Evolutionary conservation across 306 rosid genomes (phyloP).

Genomic region (Argentina anserina): DNA sequence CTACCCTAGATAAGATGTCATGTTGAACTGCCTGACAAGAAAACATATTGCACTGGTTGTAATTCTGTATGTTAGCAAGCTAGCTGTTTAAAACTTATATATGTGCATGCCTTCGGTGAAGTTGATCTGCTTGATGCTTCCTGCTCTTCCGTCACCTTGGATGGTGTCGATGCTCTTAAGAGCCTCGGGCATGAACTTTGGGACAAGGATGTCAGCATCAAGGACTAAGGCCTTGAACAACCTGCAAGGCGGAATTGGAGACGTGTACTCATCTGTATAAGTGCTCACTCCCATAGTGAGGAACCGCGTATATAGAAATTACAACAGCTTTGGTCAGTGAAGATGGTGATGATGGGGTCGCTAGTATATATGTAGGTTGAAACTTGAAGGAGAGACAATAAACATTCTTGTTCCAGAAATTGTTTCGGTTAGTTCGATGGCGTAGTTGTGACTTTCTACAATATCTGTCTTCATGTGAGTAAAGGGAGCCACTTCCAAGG

Average conservation of each 20-base stretch:
- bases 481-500: neutral
- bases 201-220: constrained; percentile 33
- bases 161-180: constrained; percentile 19
- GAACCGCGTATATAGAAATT: neutral
- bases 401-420: neutral
- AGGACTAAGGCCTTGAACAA: constrained; percentile 37
- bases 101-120: constrained; percentile 22
- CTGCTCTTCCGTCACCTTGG: constrained; percentile 36
- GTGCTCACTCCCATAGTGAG: constrained; percentile 32
- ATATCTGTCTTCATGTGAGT: neutral
- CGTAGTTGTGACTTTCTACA: neutral
- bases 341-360: neutral
- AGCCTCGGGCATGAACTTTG: constrained; percentile 25
- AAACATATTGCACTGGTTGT: neutral
- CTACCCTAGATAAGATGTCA: no score
- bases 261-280: constrained; percentile 12
- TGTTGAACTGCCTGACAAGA: neutral
- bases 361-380: neutral
- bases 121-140: constrained; percentile 36
- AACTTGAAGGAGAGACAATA: neutral
- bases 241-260: constrained; percentile 20
- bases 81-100: neutral
- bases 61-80: neutral
- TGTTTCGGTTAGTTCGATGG: neutral
- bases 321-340: constrained; percentile 9